Conservation (phyloP, 768 basidiomycete species). For the Auricularia sp. region DNA sequence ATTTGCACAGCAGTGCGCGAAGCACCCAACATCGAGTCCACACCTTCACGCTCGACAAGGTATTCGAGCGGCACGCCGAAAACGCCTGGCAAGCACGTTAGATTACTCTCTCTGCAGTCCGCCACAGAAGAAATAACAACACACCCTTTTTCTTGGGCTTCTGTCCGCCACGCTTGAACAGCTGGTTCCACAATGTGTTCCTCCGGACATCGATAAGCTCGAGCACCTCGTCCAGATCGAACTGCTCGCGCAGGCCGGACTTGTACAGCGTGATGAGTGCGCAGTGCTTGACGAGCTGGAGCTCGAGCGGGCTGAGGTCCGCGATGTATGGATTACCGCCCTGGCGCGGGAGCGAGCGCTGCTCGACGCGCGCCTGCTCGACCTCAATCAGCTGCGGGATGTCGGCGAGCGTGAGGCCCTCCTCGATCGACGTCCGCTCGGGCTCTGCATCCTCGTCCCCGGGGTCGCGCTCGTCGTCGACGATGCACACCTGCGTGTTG, state of each 20-base stretch:
- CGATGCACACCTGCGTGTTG: constrained; percentile 81
- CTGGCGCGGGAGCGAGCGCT: constrained; percentile 69
- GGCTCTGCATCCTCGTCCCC: constrained; percentile 7
- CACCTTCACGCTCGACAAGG: constrained; percentile 86
- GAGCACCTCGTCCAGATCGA: constrained; percentile 86
- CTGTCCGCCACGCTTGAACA: constrained; percentile 76
- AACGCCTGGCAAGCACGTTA: constrained; percentile 45
- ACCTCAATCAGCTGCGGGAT: constrained; percentile 89
- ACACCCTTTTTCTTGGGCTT: constrained; percentile 51
- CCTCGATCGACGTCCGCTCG: constrained; percentile 38
- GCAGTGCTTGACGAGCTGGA: constrained; percentile 85
- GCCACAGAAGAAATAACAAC: constrained; percentile 9
- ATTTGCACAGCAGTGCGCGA: constrained; percentile 76
- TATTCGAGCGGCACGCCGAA: constrained; percentile 90
- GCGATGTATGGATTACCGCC: constrained; percentile 75
- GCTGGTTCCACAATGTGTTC: constrained; percentile 88
- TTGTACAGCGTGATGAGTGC: constrained; percentile 73
- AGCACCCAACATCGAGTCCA: constrained; percentile 89
- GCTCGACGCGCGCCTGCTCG: constrained; percentile 82
- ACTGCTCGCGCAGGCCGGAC: constrained; percentile 68
- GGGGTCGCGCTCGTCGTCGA: constrained; percentile 52
- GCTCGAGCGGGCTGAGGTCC: constrained; percentile 73
- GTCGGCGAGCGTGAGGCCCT: constrained; percentile 87
- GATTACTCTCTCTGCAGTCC: background rate
- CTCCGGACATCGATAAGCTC: constrained; percentile 91